Percentiles rank a stretch among this genome's conserved stretches.
phyloP scores from a whole-genome alignment of 257 asterid species.

The Penstemon newberryi region DNA sequence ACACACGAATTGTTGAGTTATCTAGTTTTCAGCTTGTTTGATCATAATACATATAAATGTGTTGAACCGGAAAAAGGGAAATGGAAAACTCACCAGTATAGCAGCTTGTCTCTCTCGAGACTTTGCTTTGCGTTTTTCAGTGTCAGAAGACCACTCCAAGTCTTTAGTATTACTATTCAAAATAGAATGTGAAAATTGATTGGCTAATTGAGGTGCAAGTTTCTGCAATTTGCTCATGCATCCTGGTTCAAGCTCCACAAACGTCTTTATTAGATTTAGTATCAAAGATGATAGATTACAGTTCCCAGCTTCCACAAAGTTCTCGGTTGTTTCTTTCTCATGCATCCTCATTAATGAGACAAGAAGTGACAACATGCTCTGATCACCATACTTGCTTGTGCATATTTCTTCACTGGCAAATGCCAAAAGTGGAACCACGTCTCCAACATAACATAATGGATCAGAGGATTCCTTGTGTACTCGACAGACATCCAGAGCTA shows the following conservation, averaged over 20 bases:
- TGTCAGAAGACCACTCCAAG: conserved; percentile 47
- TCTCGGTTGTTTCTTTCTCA: conserved; percentile 57
- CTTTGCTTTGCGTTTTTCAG: conserved; percentile 81
- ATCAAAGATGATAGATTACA: conserved; percentile 55
- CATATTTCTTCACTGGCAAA: conserved; percentile 74
- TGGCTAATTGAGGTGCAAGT: conserved; percentile 74
- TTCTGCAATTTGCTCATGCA: conserved; percentile 73
- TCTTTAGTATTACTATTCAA: conserved; percentile 37
- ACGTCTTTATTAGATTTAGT: conserved; percentile 57
- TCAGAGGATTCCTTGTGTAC: conserved; percentile 61
- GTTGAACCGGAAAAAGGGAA: neutral
- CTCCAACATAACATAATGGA: conserved; percentile 46
- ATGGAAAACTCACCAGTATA: conserved; percentile 60
- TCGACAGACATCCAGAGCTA: conserved; percentile 75
- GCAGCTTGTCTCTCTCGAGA: conserved; percentile 99
- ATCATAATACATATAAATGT: neutral
- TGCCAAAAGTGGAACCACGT: conserved; percentile 70
- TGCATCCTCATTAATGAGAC: conserved; percentile 76
- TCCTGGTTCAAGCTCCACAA: conserved; percentile 76
- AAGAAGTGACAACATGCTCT: conserved; percentile 91
- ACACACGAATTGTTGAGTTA: conserved; percentile 7
- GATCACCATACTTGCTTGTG: conserved; percentile 59
- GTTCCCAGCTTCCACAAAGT: conserved; percentile 61
- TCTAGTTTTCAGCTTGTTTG: conserved; percentile 5
- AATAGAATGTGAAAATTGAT: conserved; percentile 51